phyloP scores from a whole-genome alignment of 345 rosid species.

The Moricandia arvensis region DNA sequence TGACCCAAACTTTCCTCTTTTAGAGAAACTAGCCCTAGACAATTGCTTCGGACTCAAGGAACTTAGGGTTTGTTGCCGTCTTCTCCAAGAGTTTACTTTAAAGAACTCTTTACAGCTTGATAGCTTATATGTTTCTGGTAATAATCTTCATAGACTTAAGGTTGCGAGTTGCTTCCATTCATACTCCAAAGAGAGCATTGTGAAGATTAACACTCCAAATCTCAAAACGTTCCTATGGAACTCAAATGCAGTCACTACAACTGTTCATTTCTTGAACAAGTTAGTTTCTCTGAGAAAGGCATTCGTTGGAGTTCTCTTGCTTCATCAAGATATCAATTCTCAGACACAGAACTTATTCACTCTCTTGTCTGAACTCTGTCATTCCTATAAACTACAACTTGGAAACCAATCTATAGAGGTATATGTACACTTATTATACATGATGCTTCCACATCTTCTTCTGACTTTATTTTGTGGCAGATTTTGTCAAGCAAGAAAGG shows the following conservation, averaged over 20 bases:
- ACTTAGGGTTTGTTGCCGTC: slow-evolving; percentile 58
- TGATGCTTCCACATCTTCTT: neutral
- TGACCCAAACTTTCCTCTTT: slow-evolving; percentile 59
- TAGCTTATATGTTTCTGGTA: slow-evolving; percentile 51
- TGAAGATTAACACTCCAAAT: slow-evolving; percentile 53
- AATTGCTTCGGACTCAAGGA: slow-evolving; percentile 55
- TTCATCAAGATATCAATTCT: slow-evolving; percentile 38
- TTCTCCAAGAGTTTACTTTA: slow-evolving; percentile 51
- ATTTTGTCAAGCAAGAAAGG: slow-evolving; percentile 51
- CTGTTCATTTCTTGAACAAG: slow-evolving; percentile 42
- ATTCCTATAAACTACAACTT: slow-evolving; percentile 49
- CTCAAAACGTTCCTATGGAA: slow-evolving; percentile 55
- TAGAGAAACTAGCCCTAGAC: slow-evolving; percentile 56
- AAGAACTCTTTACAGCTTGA: slow-evolving; percentile 55
- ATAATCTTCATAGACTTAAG: slow-evolving; percentile 47
- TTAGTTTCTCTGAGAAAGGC: slow-evolving; percentile 49
- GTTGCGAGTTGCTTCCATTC: slow-evolving; percentile 60
- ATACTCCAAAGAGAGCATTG: slow-evolving; percentile 43
- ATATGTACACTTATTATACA: neutral
- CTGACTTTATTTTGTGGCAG: slow-evolving; percentile 39
- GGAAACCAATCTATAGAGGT: slow-evolving; percentile 71
- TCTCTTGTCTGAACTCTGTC: slow-evolving; percentile 55
- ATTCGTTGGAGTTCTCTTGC: slow-evolving; percentile 47
- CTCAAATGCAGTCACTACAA: slow-evolving; percentile 46
- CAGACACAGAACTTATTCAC: slow-evolving; percentile 45